These are phyloP conservation scores for Chlamydomonas sp. DNA, from an alignment of 139 green algal species.

Conservation along the genomic window DNA sequence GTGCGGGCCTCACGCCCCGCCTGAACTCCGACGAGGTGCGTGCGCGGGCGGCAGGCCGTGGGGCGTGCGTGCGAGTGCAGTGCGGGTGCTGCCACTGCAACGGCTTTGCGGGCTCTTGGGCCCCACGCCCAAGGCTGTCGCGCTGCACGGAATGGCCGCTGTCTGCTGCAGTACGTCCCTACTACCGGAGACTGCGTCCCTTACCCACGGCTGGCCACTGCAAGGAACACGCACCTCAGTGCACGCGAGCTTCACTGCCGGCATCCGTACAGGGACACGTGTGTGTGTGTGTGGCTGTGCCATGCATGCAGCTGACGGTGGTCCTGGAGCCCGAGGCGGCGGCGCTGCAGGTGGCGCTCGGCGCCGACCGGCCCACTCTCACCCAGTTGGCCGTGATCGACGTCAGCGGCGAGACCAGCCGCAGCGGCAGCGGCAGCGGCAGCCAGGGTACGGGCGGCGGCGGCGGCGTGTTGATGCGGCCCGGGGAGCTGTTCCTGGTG, in stretches of 20 bases:
- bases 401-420: neutral
- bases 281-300: neutral
- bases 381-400: neutral
- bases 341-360: conserved; percentile 20
- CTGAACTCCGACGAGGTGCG: conserved; percentile 28
- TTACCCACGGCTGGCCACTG: too few species aligned
- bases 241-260: too few species aligned
- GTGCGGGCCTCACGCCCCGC: conserved; percentile 15
- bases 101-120: too few species aligned
- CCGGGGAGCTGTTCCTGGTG: conserved; percentile 28
- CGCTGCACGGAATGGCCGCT: too few species aligned
- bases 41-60: too few species aligned
- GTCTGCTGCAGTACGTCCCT: too few species aligned
- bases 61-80: too few species aligned
- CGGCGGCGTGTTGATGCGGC: neutral
- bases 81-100: too few species aligned
- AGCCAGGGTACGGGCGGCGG: neutral
- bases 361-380: conserved; percentile 1
- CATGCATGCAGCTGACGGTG: conserved; percentile 15
- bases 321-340: conserved; percentile 53
- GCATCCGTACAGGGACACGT: neutral
- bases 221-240: too few species aligned
- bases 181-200: too few species aligned
- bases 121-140: too few species aligned
- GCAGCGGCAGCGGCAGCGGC: neutral